These are phyloP conservation scores for Trichophyton mentagrophytes DNA, from an alignment of 2,329 filamentous ascomycete genomes.

Conservation along the genomic window DNA sequence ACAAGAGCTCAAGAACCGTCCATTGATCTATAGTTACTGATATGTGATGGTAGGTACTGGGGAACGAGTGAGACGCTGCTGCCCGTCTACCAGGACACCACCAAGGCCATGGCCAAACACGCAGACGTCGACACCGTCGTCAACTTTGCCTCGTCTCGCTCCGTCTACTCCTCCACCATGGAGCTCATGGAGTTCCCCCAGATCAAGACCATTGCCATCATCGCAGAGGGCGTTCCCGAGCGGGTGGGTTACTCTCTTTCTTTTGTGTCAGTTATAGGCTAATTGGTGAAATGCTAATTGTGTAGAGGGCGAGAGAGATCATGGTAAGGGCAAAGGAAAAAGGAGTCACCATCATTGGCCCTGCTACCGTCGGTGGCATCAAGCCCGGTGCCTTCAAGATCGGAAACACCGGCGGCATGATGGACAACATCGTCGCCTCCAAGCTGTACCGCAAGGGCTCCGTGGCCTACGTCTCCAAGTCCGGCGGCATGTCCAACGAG, in stretches of 20 bases:
- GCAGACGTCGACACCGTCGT: conserved; percentile 92
- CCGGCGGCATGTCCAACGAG: conserved; percentile 99
- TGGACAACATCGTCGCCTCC: conserved; percentile 99
- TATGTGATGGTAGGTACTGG: conserved; percentile 57
- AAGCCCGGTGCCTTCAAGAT: conserved; percentile 99
- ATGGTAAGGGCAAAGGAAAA: conserved; percentile 94
- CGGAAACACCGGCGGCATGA: conserved; percentile 99
- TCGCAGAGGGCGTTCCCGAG: conserved; percentile 97
- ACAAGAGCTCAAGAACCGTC: no score
- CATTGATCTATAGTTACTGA: no score
- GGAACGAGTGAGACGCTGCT: conserved; percentile 97
- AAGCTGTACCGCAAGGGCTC: conserved; percentile 99
- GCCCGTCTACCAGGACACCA: conserved; percentile 89
- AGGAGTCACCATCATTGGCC: conserved; percentile 97
- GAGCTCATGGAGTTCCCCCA: conserved; percentile 95
- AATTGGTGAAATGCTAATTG: no score
- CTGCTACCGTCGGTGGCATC: conserved; percentile 96
- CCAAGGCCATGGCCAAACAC: conserved; percentile 93
- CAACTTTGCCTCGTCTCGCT: conserved; percentile 98
- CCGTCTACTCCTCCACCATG: conserved; percentile 97
- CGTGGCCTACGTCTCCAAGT: conserved; percentile 99
- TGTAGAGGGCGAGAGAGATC: conserved; percentile 88
- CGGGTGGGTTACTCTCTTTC: conserved; percentile 49
- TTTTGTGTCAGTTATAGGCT: not conserved
- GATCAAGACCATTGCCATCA: conserved; percentile 98